Evolutionary conservation across 2,329 filamentous ascomycete genomes (phyloP), one percentile per base, ranked within the genome.

Genomic region (Penicillium decumbens): DNA sequence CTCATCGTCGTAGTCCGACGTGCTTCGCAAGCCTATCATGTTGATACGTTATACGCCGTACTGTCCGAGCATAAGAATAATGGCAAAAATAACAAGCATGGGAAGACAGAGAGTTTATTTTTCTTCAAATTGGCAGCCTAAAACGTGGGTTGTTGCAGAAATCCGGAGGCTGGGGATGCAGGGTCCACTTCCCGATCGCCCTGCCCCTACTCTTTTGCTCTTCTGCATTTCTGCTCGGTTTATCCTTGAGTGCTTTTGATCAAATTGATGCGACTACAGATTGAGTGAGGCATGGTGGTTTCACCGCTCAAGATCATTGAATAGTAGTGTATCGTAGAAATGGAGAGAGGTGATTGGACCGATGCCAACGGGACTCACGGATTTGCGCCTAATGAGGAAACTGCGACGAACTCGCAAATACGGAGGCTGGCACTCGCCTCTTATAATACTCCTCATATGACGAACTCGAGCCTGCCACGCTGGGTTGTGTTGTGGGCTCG

Each of bases 371-470:
- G 40, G 51, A 54, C 48, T 53, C 55, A 56, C 55, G 38, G 49
- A 57, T 55, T 49, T 39, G 37, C 45, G 33, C 45, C 38, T 20
- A 37, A 52, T 47, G 27, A n/a, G 41, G 49, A 51, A 49, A 45
- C 32, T 35, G 35, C 38, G 42, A 37, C 23, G 28, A 30, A 27
- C 7, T 13, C n/a, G 18, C 30, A 29, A 30, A 30, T 10, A 42
- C 53, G 58, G 59, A 54, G 59, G 60, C 54, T 61, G 59, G 59
- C 48, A 49, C 35, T 39, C 58, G 41, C 58, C 45, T 41, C 10
- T 40, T n/a, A 15, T 20, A 15, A 29, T 29, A 29, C 8, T 10
- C 8, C 27, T 8, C 6, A 1, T 9, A 10, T 24, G 45, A 43
- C 51, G 27, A 53, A 43, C 20, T 45, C 41, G 47, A 41, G 12